Evolutionary conservation across 2,329 filamentous ascomycete species (phyloP).

Genomic region (Hymenoscyphus infarciens): DNA sequence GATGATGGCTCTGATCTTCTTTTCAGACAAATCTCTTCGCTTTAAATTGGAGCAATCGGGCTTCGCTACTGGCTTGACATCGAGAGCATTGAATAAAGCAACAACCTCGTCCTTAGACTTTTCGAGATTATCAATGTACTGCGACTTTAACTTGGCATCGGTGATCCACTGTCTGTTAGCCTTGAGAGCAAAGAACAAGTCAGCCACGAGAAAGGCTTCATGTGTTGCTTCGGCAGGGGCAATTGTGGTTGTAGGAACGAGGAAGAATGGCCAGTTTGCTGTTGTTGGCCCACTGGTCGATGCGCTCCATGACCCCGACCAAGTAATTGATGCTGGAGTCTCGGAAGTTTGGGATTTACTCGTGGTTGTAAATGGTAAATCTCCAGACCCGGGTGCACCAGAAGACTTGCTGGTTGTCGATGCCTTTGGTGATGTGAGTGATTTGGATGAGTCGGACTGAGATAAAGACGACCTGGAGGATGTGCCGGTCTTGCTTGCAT

Average conservation of each 20-base stretch:
- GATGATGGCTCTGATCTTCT: conserved; percentile 13
- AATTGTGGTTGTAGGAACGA: conserved; percentile 9
- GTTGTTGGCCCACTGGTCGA: not conserved
- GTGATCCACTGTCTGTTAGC: conserved; percentile 14
- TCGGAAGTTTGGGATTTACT: not conserved
- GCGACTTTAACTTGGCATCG: conserved; percentile 11
- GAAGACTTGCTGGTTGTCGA: not conserved
- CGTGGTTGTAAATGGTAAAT: not conserved
- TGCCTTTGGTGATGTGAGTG: not conserved
- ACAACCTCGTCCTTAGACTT: conserved; percentile 6
- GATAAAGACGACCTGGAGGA: not conserved
- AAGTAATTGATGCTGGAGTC: not conserved
- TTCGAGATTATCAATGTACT: conserved; percentile 13
- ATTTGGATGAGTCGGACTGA: not conserved
- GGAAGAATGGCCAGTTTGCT: conserved; percentile 3
- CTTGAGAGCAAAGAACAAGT: conserved; percentile 11
- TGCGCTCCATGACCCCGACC: conserved; percentile 5
- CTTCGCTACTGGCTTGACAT: conserved; percentile 2
- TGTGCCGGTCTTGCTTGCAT: not conserved
- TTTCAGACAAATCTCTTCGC: conserved; percentile 13
- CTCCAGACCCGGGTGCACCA: not conserved
- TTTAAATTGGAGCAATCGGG: conserved; percentile 14
- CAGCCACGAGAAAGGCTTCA: conserved; percentile 9
- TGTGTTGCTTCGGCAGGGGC: conserved; percentile 10
- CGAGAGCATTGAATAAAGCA: conserved; percentile 9